Conservation (phyloP, 169 alveolate species). For the Eimeria necatrix region DNA sequence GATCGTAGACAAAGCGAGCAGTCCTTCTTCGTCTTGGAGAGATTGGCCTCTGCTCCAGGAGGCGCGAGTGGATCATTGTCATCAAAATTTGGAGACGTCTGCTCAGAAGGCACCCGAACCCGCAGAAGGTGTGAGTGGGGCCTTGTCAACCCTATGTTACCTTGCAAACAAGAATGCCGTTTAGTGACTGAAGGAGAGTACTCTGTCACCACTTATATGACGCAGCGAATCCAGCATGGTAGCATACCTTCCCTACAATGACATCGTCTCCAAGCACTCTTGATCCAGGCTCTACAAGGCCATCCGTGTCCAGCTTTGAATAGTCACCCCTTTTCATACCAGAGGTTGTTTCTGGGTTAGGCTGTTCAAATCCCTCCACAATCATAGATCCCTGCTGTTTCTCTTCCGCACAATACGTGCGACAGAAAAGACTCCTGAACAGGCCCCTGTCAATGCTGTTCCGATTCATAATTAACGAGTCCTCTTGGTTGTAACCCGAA, state of each 20-base stretch:
- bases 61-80: slow-evolving; percentile 77
- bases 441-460: slow-evolving; percentile 98
- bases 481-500: slow-evolving; percentile 99
- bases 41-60: slow-evolving; percentile 71
- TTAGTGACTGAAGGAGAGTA: no score
- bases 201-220: no score
- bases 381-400: slow-evolving; percentile 92
- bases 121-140: neutral
- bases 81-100: slow-evolving; percentile 76
- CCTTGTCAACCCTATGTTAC: neutral
- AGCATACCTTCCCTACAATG: slow-evolving; percentile 97
- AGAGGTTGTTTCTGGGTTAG: slow-evolving; percentile 78
- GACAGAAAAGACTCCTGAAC: slow-evolving; percentile 98
- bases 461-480: slow-evolving; percentile 98
- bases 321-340: slow-evolving; percentile 89
- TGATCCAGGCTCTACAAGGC: slow-evolving; percentile 98
- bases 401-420: slow-evolving; percentile 97
- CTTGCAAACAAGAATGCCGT: neutral
- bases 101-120: neutral
- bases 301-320: slow-evolving; percentile 98
- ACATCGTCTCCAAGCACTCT: slow-evolving; percentile 99
- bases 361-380: slow-evolving; percentile 96
- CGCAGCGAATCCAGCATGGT: no score
- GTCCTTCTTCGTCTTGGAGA: slow-evolving; percentile 90
- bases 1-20: slow-evolving; percentile 96